Base-by-base conservation (phyloP, 2,329 filamentous ascomycete genomes). In the Lachnum nothofagi region DNA sequence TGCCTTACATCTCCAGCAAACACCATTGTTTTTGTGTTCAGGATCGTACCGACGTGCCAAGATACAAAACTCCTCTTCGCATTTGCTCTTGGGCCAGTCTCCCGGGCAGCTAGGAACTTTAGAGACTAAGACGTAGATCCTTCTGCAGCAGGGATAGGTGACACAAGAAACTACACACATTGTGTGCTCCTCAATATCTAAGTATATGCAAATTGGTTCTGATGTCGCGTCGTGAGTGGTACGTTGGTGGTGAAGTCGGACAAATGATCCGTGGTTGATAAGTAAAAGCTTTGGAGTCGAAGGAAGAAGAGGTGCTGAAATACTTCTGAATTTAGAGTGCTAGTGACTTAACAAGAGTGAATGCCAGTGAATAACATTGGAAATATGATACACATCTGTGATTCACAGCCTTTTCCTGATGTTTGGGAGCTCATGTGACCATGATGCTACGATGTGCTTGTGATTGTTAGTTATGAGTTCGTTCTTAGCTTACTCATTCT, bases 1-100 rank as follows among this genome's bases (percentile, higher is more conserved):
- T 24, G 58, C 57, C 35, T 53, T 35, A 35, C 62, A 64, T 49
- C 60, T 48, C 62, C 62, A 64, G 48, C 61, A 64, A 3, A 19
- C 37, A 8, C 53, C 60, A 10, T 3, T 5, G 17, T 14, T 19
- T 31, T 49, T 41, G 17, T 49, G 8, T 29, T 56, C 44, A 9
- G 48, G 39, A 3, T 52, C 41, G 22, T 23, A 46, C 6, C 45
- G 42, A 10, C 48, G 42, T 14, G 54, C 19, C 35, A 56, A 48
- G 5, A 63, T 46, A 45, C 59, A 63, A 19, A 62, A 47, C 10
- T 64, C 60, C 29, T 37, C 24, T 4, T 58, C 57, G 24, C 62
- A 64, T 49, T 62, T 63, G 5, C 44, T 46, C 10, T 50, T 51
- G 8, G 59, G 60, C 60, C 59, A 63, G 16, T 46, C 43, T 3